Conservation (phyloP, 2,329 filamentous ascomycete genomes). For the Helotiales sp. region DNA sequence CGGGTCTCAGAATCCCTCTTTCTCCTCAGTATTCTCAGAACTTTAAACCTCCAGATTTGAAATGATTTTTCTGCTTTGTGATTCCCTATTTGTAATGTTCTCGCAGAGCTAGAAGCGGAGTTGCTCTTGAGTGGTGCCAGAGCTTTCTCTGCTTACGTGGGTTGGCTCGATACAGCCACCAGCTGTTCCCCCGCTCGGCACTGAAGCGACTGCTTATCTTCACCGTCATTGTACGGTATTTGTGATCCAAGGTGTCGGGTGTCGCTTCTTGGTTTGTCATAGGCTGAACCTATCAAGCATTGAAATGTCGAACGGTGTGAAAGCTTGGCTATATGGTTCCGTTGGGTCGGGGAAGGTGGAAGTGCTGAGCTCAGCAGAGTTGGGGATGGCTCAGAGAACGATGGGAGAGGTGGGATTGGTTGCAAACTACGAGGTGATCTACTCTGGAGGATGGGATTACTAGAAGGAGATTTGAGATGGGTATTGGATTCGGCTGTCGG, state of each 20-base stretch:
- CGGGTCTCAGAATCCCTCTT: background rate
- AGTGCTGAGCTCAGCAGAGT: background rate
- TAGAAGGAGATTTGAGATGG: background rate
- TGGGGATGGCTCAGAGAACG: background rate
- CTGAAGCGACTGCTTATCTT: background rate
- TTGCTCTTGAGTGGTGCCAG: conserved; percentile 2
- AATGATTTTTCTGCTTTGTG: conserved; percentile 3
- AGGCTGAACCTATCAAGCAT: background rate
- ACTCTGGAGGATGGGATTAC: background rate
- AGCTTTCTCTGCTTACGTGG: conserved; percentile 1
- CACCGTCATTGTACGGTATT: background rate
- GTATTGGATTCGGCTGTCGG: background rate
- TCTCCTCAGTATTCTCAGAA: background rate
- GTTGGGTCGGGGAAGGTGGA: background rate
- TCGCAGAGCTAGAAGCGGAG: background rate
- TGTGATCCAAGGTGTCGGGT: background rate
- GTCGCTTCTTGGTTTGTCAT: background rate
- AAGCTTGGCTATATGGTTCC: background rate
- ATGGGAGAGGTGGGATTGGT: background rate
- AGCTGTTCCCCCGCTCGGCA: background rate
- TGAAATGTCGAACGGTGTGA: background rate
- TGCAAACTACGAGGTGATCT: background rate
- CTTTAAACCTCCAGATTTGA: background rate
- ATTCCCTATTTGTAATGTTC: conserved; percentile 2
- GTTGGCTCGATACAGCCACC: conserved; percentile 6